These are phyloP conservation scores for Fusarium fujikuroi DNA, from an alignment of 2,329 filamentous ascomycete species.

Conservation along the genomic window DNA sequence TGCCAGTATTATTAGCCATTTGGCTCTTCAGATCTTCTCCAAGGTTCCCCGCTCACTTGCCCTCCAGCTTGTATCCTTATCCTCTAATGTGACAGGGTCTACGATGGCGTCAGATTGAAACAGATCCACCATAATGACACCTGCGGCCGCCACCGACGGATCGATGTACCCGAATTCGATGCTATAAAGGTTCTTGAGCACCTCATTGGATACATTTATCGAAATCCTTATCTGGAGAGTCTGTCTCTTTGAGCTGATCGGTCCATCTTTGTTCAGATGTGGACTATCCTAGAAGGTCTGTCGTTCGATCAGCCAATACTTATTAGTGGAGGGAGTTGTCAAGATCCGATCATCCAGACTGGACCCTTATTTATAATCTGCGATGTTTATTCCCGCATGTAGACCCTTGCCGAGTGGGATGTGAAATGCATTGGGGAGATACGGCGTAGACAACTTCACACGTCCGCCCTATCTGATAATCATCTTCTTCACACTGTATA, in stretches of 20 bases:
- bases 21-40: not conserved
- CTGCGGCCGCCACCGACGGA: constrained; percentile 33
- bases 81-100: constrained; percentile 11
- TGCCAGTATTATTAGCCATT: no score
- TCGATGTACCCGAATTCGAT: not conserved
- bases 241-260: not conserved
- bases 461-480: not conserved
- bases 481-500: no score
- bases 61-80: constrained; percentile 9
- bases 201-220: constrained; percentile 13
- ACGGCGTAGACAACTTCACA: not conserved
- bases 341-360: not conserved
- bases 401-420: constrained; percentile 16
- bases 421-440: not conserved
- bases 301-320: not conserved
- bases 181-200: no score
- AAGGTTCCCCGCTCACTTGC: constrained; percentile 17
- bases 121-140: constrained; percentile 18
- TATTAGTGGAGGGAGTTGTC: not conserved
- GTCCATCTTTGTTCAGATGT: not conserved
- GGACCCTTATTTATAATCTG: not conserved
- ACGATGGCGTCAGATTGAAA: constrained; percentile 37
- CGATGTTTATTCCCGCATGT: not conserved
- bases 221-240: not conserved
- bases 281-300: not conserved